Conservation (phyloP, 179 eudicot species). For the Amaranthus tricolor region DNA sequence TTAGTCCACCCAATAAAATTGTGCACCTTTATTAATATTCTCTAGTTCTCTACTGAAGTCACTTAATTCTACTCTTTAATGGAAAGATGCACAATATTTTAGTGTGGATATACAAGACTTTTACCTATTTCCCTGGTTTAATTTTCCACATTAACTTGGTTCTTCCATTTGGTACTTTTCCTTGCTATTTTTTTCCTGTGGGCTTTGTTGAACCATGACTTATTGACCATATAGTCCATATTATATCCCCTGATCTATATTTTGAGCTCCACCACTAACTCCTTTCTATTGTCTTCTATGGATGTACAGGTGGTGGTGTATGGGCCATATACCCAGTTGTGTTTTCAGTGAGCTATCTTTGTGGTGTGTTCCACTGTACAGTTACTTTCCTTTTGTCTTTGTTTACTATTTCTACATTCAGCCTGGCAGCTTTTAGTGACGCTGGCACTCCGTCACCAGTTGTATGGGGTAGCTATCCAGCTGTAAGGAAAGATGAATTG, state of each 20-base stretch:
- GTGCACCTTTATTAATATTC: no score
- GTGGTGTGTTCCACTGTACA: constrained; percentile 53
- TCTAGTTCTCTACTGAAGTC: no score
- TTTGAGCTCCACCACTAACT: background rate
- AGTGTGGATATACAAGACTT: no score
- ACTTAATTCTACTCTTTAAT: no score
- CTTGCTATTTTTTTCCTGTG: background rate
- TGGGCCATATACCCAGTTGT: constrained; percentile 86
- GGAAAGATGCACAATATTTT: no score
- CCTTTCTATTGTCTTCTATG: constrained; percentile 16
- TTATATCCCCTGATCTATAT: background rate
- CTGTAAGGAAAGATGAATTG: constrained; percentile 76
- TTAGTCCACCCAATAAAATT: no score
- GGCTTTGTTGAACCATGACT: background rate
- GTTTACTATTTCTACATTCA: constrained; percentile 58
- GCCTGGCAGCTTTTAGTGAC: constrained; percentile 66
- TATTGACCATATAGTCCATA: constrained; percentile 1
- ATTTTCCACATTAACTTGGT: background rate
- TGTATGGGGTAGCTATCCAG: constrained; percentile 87
- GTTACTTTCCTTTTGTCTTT: constrained; percentile 53
- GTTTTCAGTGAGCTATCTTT: constrained; percentile 56
- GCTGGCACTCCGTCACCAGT: constrained; percentile 75
- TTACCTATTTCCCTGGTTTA: background rate
- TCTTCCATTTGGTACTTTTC: background rate
- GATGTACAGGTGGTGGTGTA: constrained; percentile 75